These are phyloP conservation scores for Prunus armeniaca DNA, from an alignment of 306 rosid genomes.

Conservation along the genomic window DNA sequence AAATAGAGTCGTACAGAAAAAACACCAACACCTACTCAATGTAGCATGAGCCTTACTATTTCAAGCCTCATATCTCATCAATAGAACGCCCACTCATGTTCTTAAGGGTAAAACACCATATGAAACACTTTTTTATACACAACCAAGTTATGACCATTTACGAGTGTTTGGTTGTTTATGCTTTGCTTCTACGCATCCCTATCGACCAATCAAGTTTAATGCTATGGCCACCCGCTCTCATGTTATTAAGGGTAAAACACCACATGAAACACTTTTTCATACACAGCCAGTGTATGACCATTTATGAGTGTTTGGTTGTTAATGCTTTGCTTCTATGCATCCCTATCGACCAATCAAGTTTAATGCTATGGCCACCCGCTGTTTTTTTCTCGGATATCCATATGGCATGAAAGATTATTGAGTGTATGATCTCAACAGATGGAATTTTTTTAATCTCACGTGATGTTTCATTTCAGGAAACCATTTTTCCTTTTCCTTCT, in stretches of 20 bases:
- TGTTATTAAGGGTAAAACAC: too few species aligned
- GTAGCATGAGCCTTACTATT: background rate
- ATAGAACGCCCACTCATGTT: background rate
- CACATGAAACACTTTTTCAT: background rate
- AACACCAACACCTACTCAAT: background rate
- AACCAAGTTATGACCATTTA: too few species aligned
- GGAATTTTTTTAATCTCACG: accelerated
- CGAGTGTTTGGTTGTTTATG: too few species aligned
- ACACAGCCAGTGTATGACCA: background rate
- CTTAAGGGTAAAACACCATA: background rate
- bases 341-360: background rate
- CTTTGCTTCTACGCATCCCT: too few species aligned
- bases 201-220: too few species aligned
- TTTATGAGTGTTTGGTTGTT: background rate
- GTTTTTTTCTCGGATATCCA: background rate
- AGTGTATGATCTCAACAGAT: background rate
- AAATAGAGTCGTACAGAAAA: background rate
- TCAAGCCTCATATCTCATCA: background rate
- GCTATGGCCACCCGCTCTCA: too few species aligned
- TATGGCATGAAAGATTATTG: background rate
- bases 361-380: background rate
- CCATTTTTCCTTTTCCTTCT: background rate
- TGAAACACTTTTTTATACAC: too few species aligned
- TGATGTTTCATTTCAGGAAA: background rate
- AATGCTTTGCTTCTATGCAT: background rate